Percentiles rank a stretch among this genome's conserved stretches.
phyloP scores from a whole-genome alignment of 768 basidiomycete species.

The Holtermannia corniformis region DNA sequence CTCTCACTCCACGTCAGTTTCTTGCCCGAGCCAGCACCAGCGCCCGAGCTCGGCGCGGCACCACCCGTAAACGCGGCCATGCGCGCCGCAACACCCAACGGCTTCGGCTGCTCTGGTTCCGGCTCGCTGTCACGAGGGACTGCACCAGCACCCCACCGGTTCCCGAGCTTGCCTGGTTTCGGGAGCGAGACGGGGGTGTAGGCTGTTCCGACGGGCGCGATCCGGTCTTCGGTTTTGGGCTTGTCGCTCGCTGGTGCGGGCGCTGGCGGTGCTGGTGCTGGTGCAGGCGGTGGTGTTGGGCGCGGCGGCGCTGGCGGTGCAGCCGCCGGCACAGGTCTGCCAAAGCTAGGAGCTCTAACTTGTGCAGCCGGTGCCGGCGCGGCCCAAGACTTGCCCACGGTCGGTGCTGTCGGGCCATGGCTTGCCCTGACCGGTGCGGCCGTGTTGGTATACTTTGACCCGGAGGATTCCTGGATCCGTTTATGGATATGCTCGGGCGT shows the following conservation, averaged over 20 bases:
- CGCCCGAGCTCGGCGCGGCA: slow-evolving; percentile 1
- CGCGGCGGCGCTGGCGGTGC: slow-evolving; percentile 16
- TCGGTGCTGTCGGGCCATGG: background rate
- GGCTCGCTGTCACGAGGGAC: slow-evolving; percentile 10
- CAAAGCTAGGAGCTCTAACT: slow-evolving; percentile 41
- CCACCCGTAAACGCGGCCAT: slow-evolving; percentile 38
- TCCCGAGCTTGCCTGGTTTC: slow-evolving; percentile 76
- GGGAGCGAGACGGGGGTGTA: slow-evolving; percentile 80
- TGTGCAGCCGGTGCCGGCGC: slow-evolving; percentile 43
- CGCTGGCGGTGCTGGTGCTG: slow-evolving; percentile 23
- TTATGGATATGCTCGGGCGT: slow-evolving; percentile 69
- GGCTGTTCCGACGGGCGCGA: slow-evolving; percentile 73
- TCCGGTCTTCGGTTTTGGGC: slow-evolving; percentile 68
- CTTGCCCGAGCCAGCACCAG: slow-evolving; percentile 43
- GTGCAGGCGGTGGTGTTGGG: slow-evolving; percentile 9
- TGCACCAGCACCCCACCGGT: slow-evolving; percentile 46
- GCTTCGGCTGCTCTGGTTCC: slow-evolving; percentile 6
- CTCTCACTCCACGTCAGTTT: slow-evolving; percentile 91
- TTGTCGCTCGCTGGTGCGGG: slow-evolving; percentile 47
- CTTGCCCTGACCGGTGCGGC: background rate
- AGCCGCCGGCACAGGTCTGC: slow-evolving; percentile 41
- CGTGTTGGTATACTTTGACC: slow-evolving; percentile 64
- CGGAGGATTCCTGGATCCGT: slow-evolving; percentile 76
- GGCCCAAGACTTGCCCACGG: slow-evolving; percentile 43
- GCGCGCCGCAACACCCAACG: slow-evolving; percentile 22